These are phyloP conservation scores for Daldinia sp. DNA, from an alignment of 2,329 filamentous ascomycete species.

Conservation along the genomic window DNA sequence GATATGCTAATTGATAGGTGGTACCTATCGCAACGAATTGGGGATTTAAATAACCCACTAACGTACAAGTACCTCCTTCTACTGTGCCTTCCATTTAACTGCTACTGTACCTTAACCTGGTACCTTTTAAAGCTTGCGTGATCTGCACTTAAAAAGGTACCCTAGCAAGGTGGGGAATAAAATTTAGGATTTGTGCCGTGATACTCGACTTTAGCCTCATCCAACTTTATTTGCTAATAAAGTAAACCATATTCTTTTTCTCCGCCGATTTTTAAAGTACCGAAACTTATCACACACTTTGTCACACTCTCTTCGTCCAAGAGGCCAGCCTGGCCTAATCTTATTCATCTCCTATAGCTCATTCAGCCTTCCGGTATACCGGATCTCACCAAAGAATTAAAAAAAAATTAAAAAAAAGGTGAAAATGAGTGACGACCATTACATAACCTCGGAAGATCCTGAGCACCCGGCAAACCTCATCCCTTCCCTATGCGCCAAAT, in stretches of 20 bases:
- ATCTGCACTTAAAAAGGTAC: conserved; percentile 4
- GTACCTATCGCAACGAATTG: background rate
- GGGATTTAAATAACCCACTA: background rate
- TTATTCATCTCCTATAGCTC: conserved; percentile 7
- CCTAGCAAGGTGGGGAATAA: conserved; percentile 35
- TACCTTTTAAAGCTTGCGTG: conserved; percentile 14
- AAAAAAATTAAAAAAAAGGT: conserved; percentile 17
- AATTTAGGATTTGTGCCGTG: conserved; percentile 35
- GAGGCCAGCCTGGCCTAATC: conserved; percentile 33
- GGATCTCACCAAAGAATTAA: background rate
- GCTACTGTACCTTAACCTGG: no score
- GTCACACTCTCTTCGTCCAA: conserved; percentile 7
- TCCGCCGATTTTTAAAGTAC: conserved; percentile 1
- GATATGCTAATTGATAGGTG: background rate
- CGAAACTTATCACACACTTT: background rate
- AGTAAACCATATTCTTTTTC: conserved; percentile 3
- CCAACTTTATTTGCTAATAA: conserved; percentile 32
- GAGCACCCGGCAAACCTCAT: conserved; percentile 95
- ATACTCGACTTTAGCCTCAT: conserved; percentile 43
- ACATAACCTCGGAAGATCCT: conserved; percentile 71
- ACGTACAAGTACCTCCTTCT: background rate
- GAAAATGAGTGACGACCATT: conserved; percentile 57
- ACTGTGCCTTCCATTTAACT: no score
- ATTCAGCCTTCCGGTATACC: background rate
- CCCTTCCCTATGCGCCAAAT: conserved; percentile 90